Evolutionary conservation across 2,329 filamentous ascomycete genomes (phyloP).

Genomic region (Colletotrichum navitas): DNA sequence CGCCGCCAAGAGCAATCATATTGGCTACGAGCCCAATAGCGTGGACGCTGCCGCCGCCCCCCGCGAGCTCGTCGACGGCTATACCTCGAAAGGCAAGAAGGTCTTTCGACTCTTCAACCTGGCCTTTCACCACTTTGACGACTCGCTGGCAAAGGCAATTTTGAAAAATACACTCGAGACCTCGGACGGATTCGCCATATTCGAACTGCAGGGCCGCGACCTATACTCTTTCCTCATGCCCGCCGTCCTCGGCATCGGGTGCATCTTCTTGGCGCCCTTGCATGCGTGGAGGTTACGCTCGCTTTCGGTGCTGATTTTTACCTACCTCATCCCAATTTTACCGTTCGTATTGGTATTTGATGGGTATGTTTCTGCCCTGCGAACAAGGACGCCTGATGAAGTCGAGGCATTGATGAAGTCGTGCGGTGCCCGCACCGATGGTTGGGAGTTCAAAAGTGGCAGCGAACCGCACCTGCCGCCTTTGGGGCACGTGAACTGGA

Average conservation of each 20-base stretch:
- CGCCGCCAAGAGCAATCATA: slow-evolving; percentile 63
- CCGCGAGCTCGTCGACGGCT: slow-evolving; percentile 57
- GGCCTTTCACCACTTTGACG: slow-evolving; percentile 82
- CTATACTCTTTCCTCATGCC: slow-evolving; percentile 66
- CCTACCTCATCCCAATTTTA: slow-evolving; percentile 74
- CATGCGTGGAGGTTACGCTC: slow-evolving; percentile 66
- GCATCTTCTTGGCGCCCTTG: slow-evolving; percentile 64
- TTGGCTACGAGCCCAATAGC: slow-evolving; percentile 70
- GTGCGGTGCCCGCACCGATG: slow-evolving; percentile 59
- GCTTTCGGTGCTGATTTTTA: slow-evolving; percentile 71
- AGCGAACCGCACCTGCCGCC: slow-evolving; percentile 63
- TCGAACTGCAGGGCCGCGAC: slow-evolving; percentile 79
- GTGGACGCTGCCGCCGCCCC: slow-evolving; percentile 76
- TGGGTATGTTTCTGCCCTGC: slow-evolving; percentile 74
- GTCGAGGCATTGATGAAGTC: slow-evolving; percentile 69
- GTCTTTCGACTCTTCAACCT: slow-evolving; percentile 80
- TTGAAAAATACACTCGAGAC: slow-evolving; percentile 74
- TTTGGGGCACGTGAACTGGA: slow-evolving; percentile 64
- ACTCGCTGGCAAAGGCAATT: slow-evolving; percentile 70
- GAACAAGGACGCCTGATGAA: slow-evolving; percentile 76
- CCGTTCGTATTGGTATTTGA: slow-evolving; percentile 78
- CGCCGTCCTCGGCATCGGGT: slow-evolving; percentile 64
- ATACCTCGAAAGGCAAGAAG: slow-evolving; percentile 54
- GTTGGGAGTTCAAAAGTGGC: slow-evolving; percentile 65
- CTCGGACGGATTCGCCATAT: slow-evolving; percentile 76